Base-by-base conservation (phyloP, 2,329 filamentous ascomycete species). In the Epichloe hybrida region DNA sequence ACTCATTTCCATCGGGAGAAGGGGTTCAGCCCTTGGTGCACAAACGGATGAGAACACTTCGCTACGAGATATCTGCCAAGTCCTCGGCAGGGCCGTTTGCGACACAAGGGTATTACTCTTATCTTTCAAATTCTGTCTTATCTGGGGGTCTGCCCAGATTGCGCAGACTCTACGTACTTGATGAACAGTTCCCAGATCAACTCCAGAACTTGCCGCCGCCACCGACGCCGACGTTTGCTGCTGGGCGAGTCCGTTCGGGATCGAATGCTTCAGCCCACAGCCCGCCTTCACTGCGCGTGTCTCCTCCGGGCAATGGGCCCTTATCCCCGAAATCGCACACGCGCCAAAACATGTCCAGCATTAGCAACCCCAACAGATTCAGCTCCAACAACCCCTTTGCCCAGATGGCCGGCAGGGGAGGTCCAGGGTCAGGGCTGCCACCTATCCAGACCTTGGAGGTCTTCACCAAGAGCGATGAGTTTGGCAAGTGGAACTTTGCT, bases 51-150 rank as follows among this genome's bases (percentile, higher is more conserved):
- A 71, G 74, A 57, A 84, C 80, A 3, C 71, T 97, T 13, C 84
- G 91, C 58, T 96, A 83, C 63, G 91, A 96, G 66, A 86, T 97
- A 62, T 84, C 80, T 11, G 75, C 80, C 3, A 72, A 72, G 9
- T 69, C 78, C 0, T 65, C 72, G 4, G 70, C 78, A 0, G 78
- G 80, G 21, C 74, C 81, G 11, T 84, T 80, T 53, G 69, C 73
- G 8, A 76, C 76, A 0, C 66, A 72, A 9, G 76, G 76, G 17
- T 94, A 95, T 69, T 95, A 96, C 66, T 79, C 80, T 54, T 95
- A 95, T 66, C 79, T 97, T 20, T 83, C 88, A 27, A 79, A 79
- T n/a, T 95, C 88, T 0, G 78, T 97, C 35, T 79, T 93, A 53
- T 77, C 81, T 15, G 84, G 84, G 84, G 78, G 80, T 7, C 75